phyloP scores from a whole-genome alignment of 257 asterid genomes.

The Penstemon eatonii region DNA sequence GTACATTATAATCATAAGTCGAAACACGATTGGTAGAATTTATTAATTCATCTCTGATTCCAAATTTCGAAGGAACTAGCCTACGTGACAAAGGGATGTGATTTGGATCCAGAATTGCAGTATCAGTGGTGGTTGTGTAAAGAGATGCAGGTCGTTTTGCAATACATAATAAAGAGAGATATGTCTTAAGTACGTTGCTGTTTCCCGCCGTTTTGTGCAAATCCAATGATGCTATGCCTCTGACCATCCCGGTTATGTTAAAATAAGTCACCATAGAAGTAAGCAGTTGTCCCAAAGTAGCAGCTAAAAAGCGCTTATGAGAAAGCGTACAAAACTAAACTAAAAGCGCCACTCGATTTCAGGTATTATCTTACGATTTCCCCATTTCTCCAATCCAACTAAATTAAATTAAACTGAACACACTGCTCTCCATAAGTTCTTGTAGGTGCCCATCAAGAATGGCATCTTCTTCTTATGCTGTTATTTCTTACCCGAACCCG shows the following conservation, averaged over 20 bases:
- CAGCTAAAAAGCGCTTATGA: too few relatives aligned
- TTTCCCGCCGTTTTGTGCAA: conserved; percentile 9
- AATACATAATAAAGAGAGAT: neutral
- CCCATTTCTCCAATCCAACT: conserved; percentile 16
- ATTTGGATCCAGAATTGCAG: conserved; percentile 21
- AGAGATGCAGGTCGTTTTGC: conserved; percentile 13
- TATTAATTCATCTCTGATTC: neutral
- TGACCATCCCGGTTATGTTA: conserved; percentile 13
- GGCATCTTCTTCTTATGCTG: conserved; percentile 36
- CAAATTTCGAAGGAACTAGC: conserved; percentile 5
- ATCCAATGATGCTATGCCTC: conserved; percentile 24
- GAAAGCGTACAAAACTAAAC: too few relatives aligned
- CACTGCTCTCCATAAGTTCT: neutral
- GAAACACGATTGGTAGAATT: neutral
- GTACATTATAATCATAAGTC: conserved; percentile 35
- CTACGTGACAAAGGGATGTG: conserved; percentile 7
- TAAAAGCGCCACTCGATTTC: too few relatives aligned
- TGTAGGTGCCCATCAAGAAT: conserved; percentile 27
- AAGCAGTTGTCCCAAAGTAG: too few relatives aligned
- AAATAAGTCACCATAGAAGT: too few relatives aligned
- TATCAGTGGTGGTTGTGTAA: conserved; percentile 23
- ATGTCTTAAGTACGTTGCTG: neutral
- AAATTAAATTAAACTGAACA: neutral
- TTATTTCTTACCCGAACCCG: conserved; percentile 30
- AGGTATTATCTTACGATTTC: neutral